A percentile compares a stretch with the other conserved stretches of the same genome.
Evolutionary conservation across 2,329 filamentous ascomycete genomes (phyloP).

Genomic region (Aspergillus thermomutatus): DNA sequence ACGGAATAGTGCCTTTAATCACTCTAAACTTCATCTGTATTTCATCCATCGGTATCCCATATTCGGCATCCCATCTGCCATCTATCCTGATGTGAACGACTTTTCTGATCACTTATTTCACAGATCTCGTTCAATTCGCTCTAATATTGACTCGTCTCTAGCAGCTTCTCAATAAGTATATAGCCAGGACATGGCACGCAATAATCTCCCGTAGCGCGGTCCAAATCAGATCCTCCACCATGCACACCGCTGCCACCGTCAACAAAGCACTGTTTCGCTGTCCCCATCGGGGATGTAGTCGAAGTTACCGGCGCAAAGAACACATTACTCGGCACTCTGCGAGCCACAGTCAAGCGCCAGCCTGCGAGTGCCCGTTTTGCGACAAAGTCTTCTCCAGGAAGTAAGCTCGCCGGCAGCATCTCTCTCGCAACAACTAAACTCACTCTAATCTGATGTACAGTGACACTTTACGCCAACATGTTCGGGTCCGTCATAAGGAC

Average conservation of each 20-base stretch:
- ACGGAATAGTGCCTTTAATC: background rate
- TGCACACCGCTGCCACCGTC: background rate
- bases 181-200: no score
- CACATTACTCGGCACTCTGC: constrained; percentile 19
- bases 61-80: background rate
- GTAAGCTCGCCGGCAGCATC: background rate
- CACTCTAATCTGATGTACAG: constrained; percentile 2
- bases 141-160: no score
- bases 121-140: no score
- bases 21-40: background rate
- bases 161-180: no score
- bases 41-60: background rate
- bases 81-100: background rate
- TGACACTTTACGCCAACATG: constrained; percentile 21
- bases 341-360: constrained; percentile 5
- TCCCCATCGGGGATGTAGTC: constrained; percentile 15
- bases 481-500: constrained; percentile 14
- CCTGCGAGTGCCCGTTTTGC: constrained; percentile 15
- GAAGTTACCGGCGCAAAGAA: constrained; percentile 22
- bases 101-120: background rate
- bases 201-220: no score
- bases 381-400: constrained; percentile 13
- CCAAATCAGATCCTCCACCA: background rate
- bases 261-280: constrained; percentile 9
- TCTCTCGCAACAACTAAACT: background rate